These are phyloP conservation scores for Penicillium occitanis DNA, from an alignment of 2,329 filamentous ascomycete genomes.

Conservation along the genomic window DNA sequence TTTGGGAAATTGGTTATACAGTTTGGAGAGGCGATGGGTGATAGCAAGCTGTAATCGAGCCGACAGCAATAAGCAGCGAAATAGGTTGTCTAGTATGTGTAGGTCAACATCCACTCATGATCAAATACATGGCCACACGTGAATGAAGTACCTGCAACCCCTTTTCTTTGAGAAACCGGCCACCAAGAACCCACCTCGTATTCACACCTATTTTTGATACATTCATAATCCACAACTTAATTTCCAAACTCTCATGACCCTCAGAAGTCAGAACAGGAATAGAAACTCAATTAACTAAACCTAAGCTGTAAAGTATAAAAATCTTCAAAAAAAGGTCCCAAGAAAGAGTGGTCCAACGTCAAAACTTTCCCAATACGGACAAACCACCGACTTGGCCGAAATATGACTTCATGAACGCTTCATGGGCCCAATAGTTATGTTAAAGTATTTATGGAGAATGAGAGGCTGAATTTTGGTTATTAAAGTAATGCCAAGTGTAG, in stretches of 20 bases:
- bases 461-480: neutral
- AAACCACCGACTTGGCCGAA: neutral
- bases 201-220: neutral
- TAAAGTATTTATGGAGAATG: neutral
- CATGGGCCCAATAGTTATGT: neutral
- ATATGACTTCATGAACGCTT: neutral
- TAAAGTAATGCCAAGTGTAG: neutral
- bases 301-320: neutral
- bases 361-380: slow-evolving; percentile 1
- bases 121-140: neutral
- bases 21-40: slow-evolving; percentile 47
- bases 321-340: neutral
- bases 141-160: neutral
- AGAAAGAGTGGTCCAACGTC: neutral
- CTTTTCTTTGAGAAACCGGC: neutral
- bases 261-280: neutral
- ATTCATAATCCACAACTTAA: neutral
- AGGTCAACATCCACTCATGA: slow-evolving; percentile 47
- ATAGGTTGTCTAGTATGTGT: neutral
- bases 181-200: neutral
- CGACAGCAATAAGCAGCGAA: neutral
- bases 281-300: neutral
- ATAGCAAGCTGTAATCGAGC: slow-evolving; percentile 44
- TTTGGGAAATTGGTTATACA: slow-evolving; percentile 92
- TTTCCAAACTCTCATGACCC: neutral